phyloP scores from a whole-genome alignment of 306 rosid species.

The Pyrus bretschneideri region DNA sequence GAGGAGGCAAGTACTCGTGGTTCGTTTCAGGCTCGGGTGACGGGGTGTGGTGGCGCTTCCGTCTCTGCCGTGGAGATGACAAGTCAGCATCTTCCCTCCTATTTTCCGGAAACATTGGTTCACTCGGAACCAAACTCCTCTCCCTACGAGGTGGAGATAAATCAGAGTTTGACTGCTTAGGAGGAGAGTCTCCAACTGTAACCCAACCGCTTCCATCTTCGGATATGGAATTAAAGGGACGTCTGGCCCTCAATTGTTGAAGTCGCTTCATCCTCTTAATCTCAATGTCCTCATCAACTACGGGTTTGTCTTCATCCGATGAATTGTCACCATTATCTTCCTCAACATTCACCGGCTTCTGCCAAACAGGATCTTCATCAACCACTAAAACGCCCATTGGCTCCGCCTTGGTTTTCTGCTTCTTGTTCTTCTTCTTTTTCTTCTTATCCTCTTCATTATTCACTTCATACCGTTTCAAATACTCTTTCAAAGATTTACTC shows the following conservation, averaged over 20 bases:
- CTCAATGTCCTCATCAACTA: slow-evolving; percentile 77
- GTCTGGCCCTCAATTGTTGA: slow-evolving; percentile 60
- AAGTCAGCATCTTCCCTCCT: slow-evolving; percentile 33
- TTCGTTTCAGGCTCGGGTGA: slow-evolving; percentile 38
- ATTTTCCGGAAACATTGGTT: slow-evolving; percentile 20
- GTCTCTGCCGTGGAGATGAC: slow-evolving; percentile 37
- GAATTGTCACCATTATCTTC: slow-evolving; percentile 49
- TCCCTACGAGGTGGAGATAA: slow-evolving; percentile 62
- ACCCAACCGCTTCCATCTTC: slow-evolving; percentile 99
- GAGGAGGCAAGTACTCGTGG: slow-evolving; percentile 25
- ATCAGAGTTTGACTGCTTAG: slow-evolving; percentile 25
- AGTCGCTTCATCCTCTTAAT: slow-evolving; percentile 84
- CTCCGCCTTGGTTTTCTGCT: slow-evolving; percentile 33
- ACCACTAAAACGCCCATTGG: slow-evolving; percentile 55
- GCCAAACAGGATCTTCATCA: slow-evolving; percentile 88
- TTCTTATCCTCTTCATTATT: slow-evolving; percentile 45
- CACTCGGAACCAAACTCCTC: slow-evolving; percentile 42
- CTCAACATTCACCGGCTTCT: slow-evolving; percentile 57
- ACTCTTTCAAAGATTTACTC: slow-evolving; percentile 54
- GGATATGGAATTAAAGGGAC: slow-evolving; percentile 55
- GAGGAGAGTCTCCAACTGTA: slow-evolving; percentile 46
- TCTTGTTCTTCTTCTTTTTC: slow-evolving; percentile 38
- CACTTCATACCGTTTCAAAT: slow-evolving; percentile 60
- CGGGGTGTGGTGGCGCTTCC: slow-evolving; percentile 31
- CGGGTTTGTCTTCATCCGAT: slow-evolving; percentile 66